Base-by-base conservation (phyloP, 305 asterid genomes). In the Caryopteris hybrid region DNA sequence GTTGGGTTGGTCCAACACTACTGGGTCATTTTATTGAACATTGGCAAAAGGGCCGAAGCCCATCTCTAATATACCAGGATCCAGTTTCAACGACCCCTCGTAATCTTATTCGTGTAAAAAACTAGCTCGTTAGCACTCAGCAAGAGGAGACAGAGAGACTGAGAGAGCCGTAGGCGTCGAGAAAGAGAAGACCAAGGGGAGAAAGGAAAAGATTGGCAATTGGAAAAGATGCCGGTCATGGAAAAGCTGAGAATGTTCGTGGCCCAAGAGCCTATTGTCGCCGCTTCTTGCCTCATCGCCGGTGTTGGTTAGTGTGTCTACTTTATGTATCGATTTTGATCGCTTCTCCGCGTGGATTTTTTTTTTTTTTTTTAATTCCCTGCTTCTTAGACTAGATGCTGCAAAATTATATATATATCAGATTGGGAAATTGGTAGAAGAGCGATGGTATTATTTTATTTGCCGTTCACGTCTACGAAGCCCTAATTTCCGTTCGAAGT, bases 251-350 rank as follows among this genome's bases (percentile, higher is more conserved):
- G 77, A 69, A 78, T 88, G 85, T 85, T 92, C 57, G 86, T 92
- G 3, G 97, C 74, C 12, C 96, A 92, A 68, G 96, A 92, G 84
- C 98, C 96, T 50, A 85, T 89, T 7, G 96, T 92, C 7, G 86
- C 96, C 34, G 95, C 96, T 42, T 92, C 98, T 76, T 84, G 89
- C 78, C 85, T 92, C 60, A 86, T 92, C 76, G 97, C 90, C 22
- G 97, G 97, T 56, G 72, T 91, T 16, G 97, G 95, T 91, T 20
- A 42, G 79, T 73, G 12, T 48, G 13, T 47, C 21, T 59, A 54
- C 45, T 71, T 18, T 38, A 3, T 41, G 0, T 58, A 0, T 18
- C 13, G 61, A 23, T 64, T 69, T 38, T 60, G 45, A 36, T 55
- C 43, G 38, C 66, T 54, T 36, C 43, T 18, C 45, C 48, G 11